A percentile compares a stretch with the other conserved stretches of the same genome.
Evolutionary conservation across 2,329 filamentous ascomycete species (phyloP).

Genomic region (Pyrenophora seminiperda): DNA sequence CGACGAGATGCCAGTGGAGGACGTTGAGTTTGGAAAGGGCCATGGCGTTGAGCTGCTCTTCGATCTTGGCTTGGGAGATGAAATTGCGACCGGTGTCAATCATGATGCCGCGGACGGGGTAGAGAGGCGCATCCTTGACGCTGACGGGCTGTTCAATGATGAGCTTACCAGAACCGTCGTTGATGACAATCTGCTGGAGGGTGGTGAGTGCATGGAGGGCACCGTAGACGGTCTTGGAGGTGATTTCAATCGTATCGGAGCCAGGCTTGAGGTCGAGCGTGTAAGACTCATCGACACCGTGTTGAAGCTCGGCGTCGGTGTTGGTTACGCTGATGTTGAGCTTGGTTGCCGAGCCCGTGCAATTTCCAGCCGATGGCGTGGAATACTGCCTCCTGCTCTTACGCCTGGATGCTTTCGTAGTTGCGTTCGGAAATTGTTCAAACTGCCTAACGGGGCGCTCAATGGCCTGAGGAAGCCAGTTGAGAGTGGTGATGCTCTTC

Average conservation of each 20-base stretch:
- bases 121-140: constrained; percentile 58
- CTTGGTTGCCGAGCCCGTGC: constrained; percentile 45
- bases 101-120: constrained; percentile 62
- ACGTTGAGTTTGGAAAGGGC: constrained; percentile 63
- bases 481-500: constrained; percentile 54
- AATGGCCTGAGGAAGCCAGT: constrained; percentile 60
- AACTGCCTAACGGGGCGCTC: constrained; percentile 59
- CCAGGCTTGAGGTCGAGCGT: constrained; percentile 51
- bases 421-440: constrained; percentile 57
- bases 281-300: constrained; percentile 64
- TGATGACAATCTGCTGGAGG: constrained; percentile 62
- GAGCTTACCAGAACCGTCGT: constrained; percentile 51
- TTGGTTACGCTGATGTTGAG: constrained; percentile 56
- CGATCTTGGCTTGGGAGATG: constrained; percentile 57
- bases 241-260: constrained; percentile 53
- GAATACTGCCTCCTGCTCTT: constrained; percentile 30
- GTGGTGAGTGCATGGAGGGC: constrained; percentile 63
- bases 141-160: constrained; percentile 60
- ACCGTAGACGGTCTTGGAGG: constrained; percentile 59
- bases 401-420: constrained; percentile 21
- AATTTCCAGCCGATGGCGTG: constrained; percentile 23
- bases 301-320: constrained; percentile 55
- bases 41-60: constrained; percentile 62
- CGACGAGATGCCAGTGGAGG: constrained; percentile 63
- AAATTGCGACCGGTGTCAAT: constrained; percentile 62